Conservation (phyloP, 2,329 filamentous ascomycete genomes). For the Ophiostoma pallidulum region DNA sequence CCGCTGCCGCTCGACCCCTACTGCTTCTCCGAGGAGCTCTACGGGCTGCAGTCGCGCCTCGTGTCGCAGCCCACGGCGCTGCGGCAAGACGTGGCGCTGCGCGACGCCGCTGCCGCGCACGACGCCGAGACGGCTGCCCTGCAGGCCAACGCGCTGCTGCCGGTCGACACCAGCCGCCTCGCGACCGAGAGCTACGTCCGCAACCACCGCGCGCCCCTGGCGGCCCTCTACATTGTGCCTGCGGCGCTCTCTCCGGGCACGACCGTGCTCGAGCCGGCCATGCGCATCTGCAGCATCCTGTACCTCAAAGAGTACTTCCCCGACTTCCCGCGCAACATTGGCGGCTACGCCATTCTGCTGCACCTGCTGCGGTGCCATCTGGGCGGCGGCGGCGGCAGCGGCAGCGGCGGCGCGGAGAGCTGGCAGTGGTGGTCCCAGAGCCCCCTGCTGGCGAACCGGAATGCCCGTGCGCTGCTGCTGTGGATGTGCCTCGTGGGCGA, state of each 20-base stretch:
- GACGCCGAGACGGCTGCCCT: slow-evolving; percentile 1
- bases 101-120: neutral
- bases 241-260: neutral
- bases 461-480: slow-evolving; percentile 18
- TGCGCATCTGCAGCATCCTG: slow-evolving; percentile 24
- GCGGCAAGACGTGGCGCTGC: slow-evolving; percentile 13
- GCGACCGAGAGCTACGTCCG: slow-evolving; percentile 17
- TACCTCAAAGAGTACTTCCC: slow-evolving; percentile 26
- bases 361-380: slow-evolving; percentile 21
- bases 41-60: slow-evolving; percentile 22
- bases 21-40: slow-evolving; percentile 25
- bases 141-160: slow-evolving; percentile 10
- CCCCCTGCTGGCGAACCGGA: neutral
- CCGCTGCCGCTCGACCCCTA: slow-evolving; percentile 22
- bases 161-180: slow-evolving; percentile 15
- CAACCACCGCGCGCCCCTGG: slow-evolving; percentile 19
- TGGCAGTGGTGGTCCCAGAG: no score
- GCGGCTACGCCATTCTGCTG: slow-evolving; percentile 24
- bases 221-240: slow-evolving; percentile 13
- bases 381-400: slow-evolving; percentile 6
- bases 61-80: slow-evolving; percentile 22
- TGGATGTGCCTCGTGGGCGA: slow-evolving; percentile 24
- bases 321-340: slow-evolving; percentile 24
- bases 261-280: slow-evolving; percentile 20
- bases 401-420: neutral